Evolutionary conservation across 352 stramenopile genomes (phyloP), one percentile per base, ranked within the genome.

Genomic region (Pythium guiyangense): DNA sequence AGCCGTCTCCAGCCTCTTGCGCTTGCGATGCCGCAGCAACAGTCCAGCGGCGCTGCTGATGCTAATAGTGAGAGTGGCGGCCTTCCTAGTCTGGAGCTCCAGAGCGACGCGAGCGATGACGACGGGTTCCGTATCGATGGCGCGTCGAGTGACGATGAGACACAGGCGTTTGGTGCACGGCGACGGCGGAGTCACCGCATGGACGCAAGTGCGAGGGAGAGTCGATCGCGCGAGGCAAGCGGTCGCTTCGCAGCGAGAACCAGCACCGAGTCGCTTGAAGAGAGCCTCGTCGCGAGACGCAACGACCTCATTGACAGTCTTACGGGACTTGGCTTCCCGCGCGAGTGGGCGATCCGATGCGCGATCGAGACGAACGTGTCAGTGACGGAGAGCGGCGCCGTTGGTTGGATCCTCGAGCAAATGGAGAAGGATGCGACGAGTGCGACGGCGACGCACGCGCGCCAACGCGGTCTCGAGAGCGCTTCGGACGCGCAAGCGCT

Each of bases 391-490:
- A 89, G 79, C 29, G 71, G 66, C 20, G 86, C 88, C 6, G 88
- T 96, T 20, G 69, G 72, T 29, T 97, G 90, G 90, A 96, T 97
- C 49, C 80, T 97, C 9, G 86, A 97, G 51, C 72, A 90, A 66
- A 96, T 97, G 84, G 85, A 94, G 51, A 72, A 88, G 12, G 81
- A 94, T 14, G 59, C 54, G 6, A 52, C 45, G 14, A 60, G 54
- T 2, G 35, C 15, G 1, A 6, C 39, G 8, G 18, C 39, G 39
- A 9, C 14, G 39, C 39, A 43, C 17, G 18, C 39, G 8, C 39
- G 39, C 4, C 39, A 43, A 39, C 3, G 34, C 39, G n/a, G 14
- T 20, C 2, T 1, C 39, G 39, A 43, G 14, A 43, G 39, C 39
- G 4, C 17, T n/a, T 4, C 4, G 31, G 39, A 43, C 11, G 17